phyloP scores from a whole-genome alignment of 768 basidiomycete species.

The Leucosporidium yakuticum region DNA sequence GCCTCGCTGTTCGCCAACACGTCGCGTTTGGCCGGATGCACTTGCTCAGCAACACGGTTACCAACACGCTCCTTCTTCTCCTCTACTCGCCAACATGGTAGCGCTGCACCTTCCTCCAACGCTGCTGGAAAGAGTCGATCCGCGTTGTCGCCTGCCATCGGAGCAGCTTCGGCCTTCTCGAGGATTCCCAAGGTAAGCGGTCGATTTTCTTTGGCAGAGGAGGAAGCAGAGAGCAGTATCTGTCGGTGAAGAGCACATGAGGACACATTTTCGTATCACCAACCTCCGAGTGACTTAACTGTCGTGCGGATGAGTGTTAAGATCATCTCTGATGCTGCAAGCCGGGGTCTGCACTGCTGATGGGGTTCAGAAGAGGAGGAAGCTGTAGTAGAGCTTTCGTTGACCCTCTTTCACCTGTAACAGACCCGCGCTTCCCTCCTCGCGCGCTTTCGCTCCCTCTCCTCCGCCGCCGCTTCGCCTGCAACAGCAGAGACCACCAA shows the following conservation, averaged over 20 bases:
- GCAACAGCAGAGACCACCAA: constrained; percentile 49
- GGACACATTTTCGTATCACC: constrained; percentile 1
- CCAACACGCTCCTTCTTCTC: background rate
- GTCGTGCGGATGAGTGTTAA: constrained; percentile 2
- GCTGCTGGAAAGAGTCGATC: background rate
- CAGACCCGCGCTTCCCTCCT: too few relatives aligned
- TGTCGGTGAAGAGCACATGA: background rate
- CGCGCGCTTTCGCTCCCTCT: constrained; percentile 39
- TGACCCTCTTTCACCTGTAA: too few relatives aligned
- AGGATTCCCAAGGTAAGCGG: constrained; percentile 2
- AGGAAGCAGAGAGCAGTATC: background rate
- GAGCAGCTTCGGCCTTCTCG: background rate
- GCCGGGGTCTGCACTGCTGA: too few relatives aligned
- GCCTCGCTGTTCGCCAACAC: background rate
- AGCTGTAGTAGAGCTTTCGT: too few relatives aligned
- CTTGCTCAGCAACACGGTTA: background rate
- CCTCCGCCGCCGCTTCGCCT: constrained; percentile 65
- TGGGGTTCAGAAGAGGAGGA: too few relatives aligned
- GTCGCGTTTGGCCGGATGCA: background rate
- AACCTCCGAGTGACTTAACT: constrained; percentile 11
- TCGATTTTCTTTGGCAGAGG: too few relatives aligned
- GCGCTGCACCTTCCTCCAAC: background rate
- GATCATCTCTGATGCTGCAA: background rate
- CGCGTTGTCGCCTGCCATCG: background rate
- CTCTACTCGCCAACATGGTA: background rate